Evolutionary conservation across 305 asterid genomes (phyloP), one percentile per base, ranked within the genome.

Genomic region (Withania somnifera): DNA sequence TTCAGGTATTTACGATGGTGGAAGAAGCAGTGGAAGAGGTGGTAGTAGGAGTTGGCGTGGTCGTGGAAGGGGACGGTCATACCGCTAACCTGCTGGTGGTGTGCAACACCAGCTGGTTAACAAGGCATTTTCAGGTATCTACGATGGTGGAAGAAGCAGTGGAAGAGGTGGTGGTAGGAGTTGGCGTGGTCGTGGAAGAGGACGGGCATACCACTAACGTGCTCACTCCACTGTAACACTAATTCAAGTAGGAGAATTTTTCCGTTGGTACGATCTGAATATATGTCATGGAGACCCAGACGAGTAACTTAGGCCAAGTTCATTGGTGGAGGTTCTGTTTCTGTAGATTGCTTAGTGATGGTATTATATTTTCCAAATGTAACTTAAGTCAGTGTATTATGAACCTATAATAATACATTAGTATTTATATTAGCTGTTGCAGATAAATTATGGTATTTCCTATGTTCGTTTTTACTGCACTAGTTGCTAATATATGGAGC

Each of bases 31-130:
- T 32, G 56, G 83, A 63, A 87, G 89, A 73, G 83, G 91, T 79
- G 83, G 83, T 45, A 38, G 7, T 7, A 81, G 89, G 83, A 84
- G 84, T 17, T 54, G 87, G 81, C 78, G 82, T 50, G 90, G 94
- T 54, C 87, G 97, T 83, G 94, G 95, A 38, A 90, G 89, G 34
- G 91, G 96, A 69, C 81, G 97, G 79, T 80, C 87, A 56, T 89
- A 87, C 77, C 86, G 84, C 53, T 92, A 79, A 57, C 17, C 0
- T 14, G 15, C 15, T 13, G n/a, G n/a, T n/a, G n/a, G n/a, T n/a
- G n/a, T n/a, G n/a, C n/a, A n/a, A n/a, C 91, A 89, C 88, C 97
- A 93, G 86, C 94, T 95, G 40, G 86, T 94, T 61, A 90, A 89
- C 84, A 92, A 87, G 88, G 97, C 98, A 54, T 94, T 94, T 85